Conservation (phyloP, 805 yeast genomes). For the Metschnikowia drakensbergensis region DNA sequence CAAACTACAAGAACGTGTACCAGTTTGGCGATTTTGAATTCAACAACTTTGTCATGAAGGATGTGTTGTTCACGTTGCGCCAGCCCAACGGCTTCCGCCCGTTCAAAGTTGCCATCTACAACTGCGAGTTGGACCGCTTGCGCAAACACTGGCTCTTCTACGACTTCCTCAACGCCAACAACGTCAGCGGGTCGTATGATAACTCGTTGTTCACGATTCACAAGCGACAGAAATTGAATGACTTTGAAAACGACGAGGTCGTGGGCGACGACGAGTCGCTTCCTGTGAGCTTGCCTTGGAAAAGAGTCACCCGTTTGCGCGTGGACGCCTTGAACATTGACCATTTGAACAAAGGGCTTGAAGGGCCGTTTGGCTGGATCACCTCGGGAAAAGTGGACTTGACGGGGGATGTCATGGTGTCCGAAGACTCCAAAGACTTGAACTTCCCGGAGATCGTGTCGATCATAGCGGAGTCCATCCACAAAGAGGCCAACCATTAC, state of each 20-base stretch:
- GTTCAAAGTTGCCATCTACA: slow-evolving; percentile 82
- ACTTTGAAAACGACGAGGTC: slow-evolving; percentile 27
- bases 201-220: slow-evolving; percentile 90
- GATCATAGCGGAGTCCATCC: slow-evolving; percentile 44
- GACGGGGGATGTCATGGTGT: slow-evolving; percentile 85
- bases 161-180: slow-evolving; percentile 79
- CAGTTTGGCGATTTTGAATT: slow-evolving; percentile 92
- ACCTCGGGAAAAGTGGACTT: slow-evolving; percentile 88
- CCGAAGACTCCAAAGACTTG: slow-evolving; percentile 55
- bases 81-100: slow-evolving; percentile 84
- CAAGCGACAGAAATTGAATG: slow-evolving; percentile 60
- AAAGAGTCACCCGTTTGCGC: slow-evolving; percentile 69
- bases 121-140: slow-evolving; percentile 72
- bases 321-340: slow-evolving; percentile 84
- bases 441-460: slow-evolving; percentile 46
- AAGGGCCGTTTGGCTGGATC: slow-evolving; percentile 98
- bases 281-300: slow-evolving; percentile 36
- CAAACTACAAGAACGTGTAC: slow-evolving; percentile 68
- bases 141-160: slow-evolving; percentile 92
- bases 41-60: slow-evolving; percentile 77
- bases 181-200: slow-evolving; percentile 88
- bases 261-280: slow-evolving; percentile 16
- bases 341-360: slow-evolving; percentile 83
- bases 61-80: slow-evolving; percentile 71
- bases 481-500: slow-evolving; percentile 47